Evolutionary conservation across 2,329 filamentous ascomycete genomes (phyloP), one percentile per base, ranked within the genome.

Genomic region (Moelleriella libera): DNA sequence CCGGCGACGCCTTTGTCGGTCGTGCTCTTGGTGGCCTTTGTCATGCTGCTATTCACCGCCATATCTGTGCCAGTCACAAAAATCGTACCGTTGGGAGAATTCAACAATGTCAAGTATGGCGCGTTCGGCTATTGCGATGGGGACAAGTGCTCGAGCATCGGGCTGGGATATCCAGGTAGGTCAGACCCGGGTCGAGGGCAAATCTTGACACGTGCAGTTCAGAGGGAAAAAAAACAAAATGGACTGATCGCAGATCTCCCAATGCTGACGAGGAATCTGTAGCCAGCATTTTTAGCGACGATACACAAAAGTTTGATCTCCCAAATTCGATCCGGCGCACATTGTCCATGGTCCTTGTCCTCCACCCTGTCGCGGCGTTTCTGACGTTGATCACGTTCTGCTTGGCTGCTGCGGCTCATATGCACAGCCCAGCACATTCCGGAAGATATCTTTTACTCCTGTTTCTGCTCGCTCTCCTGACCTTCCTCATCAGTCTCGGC

Each of bases 11-110:
- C 92, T 55, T 72, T 98, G 62, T 82, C 89, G 56, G 71, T 95
- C 55, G 70, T 97, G 63, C 83, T 97, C 59, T 77, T 94, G 52
- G 74, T 78, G 59, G 88, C 90, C 54, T 96, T 98, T 65, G 83
- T 74, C 52, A 72, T 97, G 52, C 75, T 97, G 46, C 72, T 97
- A 44, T 73, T 98, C 40, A 86, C 88, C 44, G 86, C 89, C 40
- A 69, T 98, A n/a, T 95, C 90, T 1, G 89, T 88, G 0, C 92
- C 92, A 14, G 80, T 98, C 55, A 83, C 97, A 61, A 81, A 84
- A 60, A 76, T 74, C 30, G 94, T 98, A 44, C 87, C 88, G 8
- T 73, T 98, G 41, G 89, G 85, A 39, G 81, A 78, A 46, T 90
- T 82, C 60, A 68, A 82, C 41, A 81, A 83, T 57, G 78, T 86